These are phyloP conservation scores for Orbilia ellipsospora DNA, from an alignment of 2,329 filamentous ascomycete genomes.

Conservation along the genomic window DNA sequence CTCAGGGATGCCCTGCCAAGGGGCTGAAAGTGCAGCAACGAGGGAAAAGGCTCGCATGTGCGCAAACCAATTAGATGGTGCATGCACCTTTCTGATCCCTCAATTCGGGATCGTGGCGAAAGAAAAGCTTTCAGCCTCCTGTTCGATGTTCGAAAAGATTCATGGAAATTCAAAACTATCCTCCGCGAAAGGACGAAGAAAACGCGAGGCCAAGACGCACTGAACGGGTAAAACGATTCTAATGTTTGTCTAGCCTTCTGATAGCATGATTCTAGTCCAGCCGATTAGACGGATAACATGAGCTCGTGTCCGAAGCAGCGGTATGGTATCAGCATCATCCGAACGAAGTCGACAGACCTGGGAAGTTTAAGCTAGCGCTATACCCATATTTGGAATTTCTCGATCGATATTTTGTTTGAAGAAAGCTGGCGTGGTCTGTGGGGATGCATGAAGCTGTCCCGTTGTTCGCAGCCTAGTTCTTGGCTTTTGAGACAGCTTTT, in stretches of 20 bases:
- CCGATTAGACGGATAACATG: no score
- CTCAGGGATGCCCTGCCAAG: conserved; percentile 32
- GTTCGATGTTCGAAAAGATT: not conserved
- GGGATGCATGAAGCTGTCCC: not conserved
- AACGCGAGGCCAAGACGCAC: conserved; percentile 24
- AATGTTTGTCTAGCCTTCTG: no score
- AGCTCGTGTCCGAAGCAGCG: not conserved
- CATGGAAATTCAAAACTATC: not conserved
- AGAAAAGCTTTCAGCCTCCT: conserved; percentile 14
- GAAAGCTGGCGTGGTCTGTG: not conserved
- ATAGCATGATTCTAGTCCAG: no score
- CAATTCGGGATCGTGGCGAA: no score
- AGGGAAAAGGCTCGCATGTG: conserved; percentile 28
- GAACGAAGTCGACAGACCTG: not conserved
- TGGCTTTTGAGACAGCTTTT: not conserved
- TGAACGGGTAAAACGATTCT: not conserved
- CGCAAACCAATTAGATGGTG: conserved; percentile 1
- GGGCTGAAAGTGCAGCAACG: conserved; percentile 18
- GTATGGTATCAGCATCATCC: no score
- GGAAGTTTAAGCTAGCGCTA: no score
- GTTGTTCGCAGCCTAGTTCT: conserved; percentile 11
- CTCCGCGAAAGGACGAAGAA: conserved; percentile 33
- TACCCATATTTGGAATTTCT: conserved; percentile 5
- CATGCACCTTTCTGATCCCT: conserved; percentile 33
- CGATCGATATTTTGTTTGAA: not conserved